phyloP scores from a whole-genome alignment of 2,329 filamentous ascomycete species.

The Hypoxylon sp. region DNA sequence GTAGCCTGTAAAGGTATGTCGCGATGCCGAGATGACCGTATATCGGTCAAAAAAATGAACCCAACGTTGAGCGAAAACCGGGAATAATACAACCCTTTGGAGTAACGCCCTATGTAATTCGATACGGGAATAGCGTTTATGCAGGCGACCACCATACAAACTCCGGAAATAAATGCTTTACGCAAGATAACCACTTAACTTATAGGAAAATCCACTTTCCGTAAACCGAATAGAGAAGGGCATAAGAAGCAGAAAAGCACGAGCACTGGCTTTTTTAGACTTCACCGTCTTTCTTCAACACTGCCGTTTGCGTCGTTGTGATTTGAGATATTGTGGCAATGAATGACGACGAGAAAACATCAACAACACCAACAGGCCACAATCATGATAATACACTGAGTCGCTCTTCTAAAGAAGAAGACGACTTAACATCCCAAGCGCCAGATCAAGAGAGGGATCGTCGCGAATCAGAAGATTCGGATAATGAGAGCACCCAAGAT shows the following conservation, averaged over 20 bases:
- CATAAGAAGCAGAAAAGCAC: conserved; percentile 21
- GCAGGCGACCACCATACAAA: conserved; percentile 7
- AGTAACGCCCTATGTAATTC: conserved; percentile 11
- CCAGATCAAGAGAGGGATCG: conserved; percentile 13
- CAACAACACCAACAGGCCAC: conserved; percentile 10
- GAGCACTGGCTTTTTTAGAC: conserved; percentile 6
- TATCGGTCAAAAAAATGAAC: conserved; percentile 26
- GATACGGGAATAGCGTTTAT: conserved; percentile 28
- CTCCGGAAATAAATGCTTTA: conserved; percentile 30
- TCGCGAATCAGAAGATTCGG: conserved; percentile 29
- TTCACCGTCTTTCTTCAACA: conserved; percentile 23
- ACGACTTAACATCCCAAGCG: conserved; percentile 25
- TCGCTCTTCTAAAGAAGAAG: conserved; percentile 29
- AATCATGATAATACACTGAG: conserved; percentile 19
- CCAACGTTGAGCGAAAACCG: conserved; percentile 24
- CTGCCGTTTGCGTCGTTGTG: conserved; percentile 9
- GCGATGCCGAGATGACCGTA: conserved; percentile 16
- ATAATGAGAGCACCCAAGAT: conserved; percentile 31
- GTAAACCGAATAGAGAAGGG: conserved; percentile 24
- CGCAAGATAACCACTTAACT: conserved; percentile 1
- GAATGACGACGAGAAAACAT: conserved; percentile 40
- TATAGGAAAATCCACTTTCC: conserved; percentile 33
- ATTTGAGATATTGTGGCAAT: conserved; percentile 34
- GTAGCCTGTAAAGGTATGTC: neutral
- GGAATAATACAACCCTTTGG: conserved; percentile 12